Conservation (phyloP, 208 protist species). For the Trypanosoma scelopori region DNA sequence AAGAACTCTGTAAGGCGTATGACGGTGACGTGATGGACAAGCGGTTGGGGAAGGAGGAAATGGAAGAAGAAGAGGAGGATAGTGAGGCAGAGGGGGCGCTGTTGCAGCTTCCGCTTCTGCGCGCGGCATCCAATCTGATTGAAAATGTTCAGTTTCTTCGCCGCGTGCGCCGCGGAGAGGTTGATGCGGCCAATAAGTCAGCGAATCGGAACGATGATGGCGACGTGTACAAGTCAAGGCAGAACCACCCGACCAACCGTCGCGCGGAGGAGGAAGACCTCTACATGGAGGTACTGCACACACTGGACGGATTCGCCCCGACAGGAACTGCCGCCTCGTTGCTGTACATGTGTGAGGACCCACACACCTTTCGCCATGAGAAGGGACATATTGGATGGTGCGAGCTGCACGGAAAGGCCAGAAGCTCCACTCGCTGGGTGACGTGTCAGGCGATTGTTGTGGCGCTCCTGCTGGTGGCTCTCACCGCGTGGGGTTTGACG, state of each 20-base stretch:
- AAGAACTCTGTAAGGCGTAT: not conserved
- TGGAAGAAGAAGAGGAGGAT: not conserved
- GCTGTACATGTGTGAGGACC: slow-evolving; percentile 52
- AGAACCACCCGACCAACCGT: slow-evolving; percentile 32
- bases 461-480: not conserved
- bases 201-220: slow-evolving; percentile 1
- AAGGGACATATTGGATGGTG: slow-evolving; percentile 63
- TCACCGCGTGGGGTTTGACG: not conserved
- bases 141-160: slow-evolving; percentile 56
- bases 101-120: slow-evolving; percentile 37
- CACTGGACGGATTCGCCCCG: slow-evolving; percentile 46
- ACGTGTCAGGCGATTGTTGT: slow-evolving; percentile 11
- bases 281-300: slow-evolving; percentile 48
- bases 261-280: slow-evolving; percentile 33
- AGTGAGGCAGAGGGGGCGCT: slow-evolving; percentile 31
- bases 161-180: slow-evolving; percentile 33
- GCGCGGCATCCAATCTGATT: slow-evolving; percentile 50
- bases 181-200: slow-evolving; percentile 8
- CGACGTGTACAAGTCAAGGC: not conserved
- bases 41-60: not conserved
- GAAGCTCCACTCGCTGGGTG: slow-evolving; percentile 1
- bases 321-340: slow-evolving; percentile 43
- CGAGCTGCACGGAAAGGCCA: slow-evolving; percentile 32
- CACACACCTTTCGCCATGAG: slow-evolving; percentile 37
- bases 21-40: not conserved